Evolutionary conservation across 176 grass and related monocot species (phyloP).

Genomic region (sorghum (Sorghum bicolor)): DNA sequence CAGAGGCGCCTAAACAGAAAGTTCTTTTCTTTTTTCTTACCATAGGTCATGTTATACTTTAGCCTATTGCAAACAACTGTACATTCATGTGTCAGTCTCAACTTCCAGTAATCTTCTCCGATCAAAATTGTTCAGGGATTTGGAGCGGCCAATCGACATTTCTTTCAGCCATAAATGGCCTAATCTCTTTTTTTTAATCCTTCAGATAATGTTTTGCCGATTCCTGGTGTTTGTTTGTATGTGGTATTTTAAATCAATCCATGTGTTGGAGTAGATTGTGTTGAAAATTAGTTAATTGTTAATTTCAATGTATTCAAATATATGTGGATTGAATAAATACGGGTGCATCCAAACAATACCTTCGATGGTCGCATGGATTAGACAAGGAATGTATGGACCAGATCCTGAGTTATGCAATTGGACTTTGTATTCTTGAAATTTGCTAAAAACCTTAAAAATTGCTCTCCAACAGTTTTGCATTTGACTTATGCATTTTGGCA

Average conservation of each 20-base stretch:
- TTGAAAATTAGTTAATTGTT: no score
- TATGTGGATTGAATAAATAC: no score
- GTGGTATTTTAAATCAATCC: no score
- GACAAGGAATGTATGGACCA: background rate
- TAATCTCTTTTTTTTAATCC: no score
- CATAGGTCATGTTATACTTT: slow-evolving; percentile 23
- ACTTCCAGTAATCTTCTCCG: background rate
- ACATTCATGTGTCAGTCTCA: slow-evolving; percentile 14
- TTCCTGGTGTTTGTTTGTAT: background rate
- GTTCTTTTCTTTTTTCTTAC: background rate
- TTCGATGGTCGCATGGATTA: background rate
- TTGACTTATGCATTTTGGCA: no score
- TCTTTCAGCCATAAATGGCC: background rate
- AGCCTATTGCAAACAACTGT: slow-evolving; percentile 19
- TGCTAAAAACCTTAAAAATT: no score
- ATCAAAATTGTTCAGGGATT: background rate
- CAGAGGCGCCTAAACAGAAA: slow-evolving; percentile 3
- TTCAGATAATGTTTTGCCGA: background rate
- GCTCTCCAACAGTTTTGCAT: no score
- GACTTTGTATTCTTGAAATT: no score
- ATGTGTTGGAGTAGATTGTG: no score
- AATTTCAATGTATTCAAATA: background rate
- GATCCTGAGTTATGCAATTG: no score
- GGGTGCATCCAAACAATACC: no score
- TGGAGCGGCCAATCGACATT: background rate